phyloP scores from a whole-genome alignment of 2,329 filamentous ascomycete genomes.

The Hypoxylon sp. region DNA sequence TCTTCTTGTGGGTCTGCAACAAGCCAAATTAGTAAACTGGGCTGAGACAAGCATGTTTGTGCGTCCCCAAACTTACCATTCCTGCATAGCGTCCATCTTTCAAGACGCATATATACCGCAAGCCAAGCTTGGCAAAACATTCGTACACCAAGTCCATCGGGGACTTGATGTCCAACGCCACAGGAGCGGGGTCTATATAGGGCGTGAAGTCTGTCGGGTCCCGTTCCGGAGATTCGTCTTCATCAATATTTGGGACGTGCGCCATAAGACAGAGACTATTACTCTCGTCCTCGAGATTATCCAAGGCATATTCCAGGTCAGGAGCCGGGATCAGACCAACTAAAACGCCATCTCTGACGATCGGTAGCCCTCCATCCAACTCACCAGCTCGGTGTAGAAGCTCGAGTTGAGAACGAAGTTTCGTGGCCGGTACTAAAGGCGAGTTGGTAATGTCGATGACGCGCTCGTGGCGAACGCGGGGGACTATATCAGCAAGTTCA shows the following conservation, averaged over 20 bases:
- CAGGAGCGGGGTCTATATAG: slow-evolving; percentile 92
- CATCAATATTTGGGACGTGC: slow-evolving; percentile 72
- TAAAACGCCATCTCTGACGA: slow-evolving; percentile 82
- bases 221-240: slow-evolving; percentile 70
- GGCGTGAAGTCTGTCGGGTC: slow-evolving; percentile 89
- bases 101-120: slow-evolving; percentile 92
- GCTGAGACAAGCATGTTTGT: slow-evolving; percentile 1
- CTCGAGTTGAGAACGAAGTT: slow-evolving; percentile 85
- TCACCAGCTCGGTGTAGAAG: slow-evolving; percentile 88
- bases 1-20: slow-evolving; percentile 88
- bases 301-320: slow-evolving; percentile 92
- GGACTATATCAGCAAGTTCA: slow-evolving; percentile 88
- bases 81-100: slow-evolving; percentile 88
- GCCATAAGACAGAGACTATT: slow-evolving; percentile 87
- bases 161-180: slow-evolving; percentile 88
- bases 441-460: slow-evolving; percentile 91
- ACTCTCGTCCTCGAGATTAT: slow-evolving; percentile 83
- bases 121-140: slow-evolving; percentile 92
- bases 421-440: slow-evolving; percentile 81
- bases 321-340: slow-evolving; percentile 94
- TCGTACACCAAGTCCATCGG: slow-evolving; percentile 97
- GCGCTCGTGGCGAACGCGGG: slow-evolving; percentile 79
- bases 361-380: slow-evolving; percentile 91
- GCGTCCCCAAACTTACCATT: slow-evolving; percentile 72
- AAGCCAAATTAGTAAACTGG: slow-evolving; percentile 40